Conservation (phyloP, 2,329 filamentous ascomycete species). For the Tympanopsis confertula region DNA sequence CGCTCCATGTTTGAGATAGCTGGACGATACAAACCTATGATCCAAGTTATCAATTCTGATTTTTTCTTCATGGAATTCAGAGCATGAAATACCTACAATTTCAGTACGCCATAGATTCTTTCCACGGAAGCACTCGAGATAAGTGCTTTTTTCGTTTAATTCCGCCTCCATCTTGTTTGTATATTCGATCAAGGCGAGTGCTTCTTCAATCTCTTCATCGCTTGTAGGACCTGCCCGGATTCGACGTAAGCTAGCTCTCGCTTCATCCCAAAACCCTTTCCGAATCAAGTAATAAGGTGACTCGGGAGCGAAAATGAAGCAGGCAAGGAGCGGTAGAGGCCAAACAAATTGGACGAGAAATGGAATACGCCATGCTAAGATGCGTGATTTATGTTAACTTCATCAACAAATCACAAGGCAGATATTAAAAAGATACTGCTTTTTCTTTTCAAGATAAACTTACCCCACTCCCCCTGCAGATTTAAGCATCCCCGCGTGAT, state of each 20-base stretch:
- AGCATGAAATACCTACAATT: neutral
- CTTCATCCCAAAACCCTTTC: neutral
- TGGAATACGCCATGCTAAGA: conserved; percentile 1
- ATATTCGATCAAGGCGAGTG: conserved; percentile 1
- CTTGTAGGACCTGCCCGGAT: neutral
- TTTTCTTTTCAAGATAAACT: neutral
- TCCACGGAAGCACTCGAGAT: conserved; percentile 1
- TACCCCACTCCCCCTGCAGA: neutral
- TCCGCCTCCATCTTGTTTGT: conserved; percentile 2
- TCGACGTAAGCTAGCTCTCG: conserved; percentile 1
- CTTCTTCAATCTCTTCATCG: conserved; percentile 1
- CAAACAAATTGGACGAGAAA: conserved; percentile 2
- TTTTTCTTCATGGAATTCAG: neutral
- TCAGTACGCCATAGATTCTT: neutral
- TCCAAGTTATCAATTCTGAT: neutral
- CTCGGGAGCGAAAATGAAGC: conserved; percentile 1
- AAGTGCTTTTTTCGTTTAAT: neutral
- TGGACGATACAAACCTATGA: conserved; percentile 1
- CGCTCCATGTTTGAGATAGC: neutral
- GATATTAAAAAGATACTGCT: neutral
- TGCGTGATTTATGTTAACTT: neutral
- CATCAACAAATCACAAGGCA: too few relatives aligned
- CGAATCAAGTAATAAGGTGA: conserved; percentile 1
- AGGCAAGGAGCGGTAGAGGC: conserved; percentile 1
- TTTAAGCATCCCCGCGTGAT: conserved; percentile 1